Percentiles rank a stretch among this genome's conserved stretches.
phyloP scores from a whole-genome alignment of 2,329 filamentous ascomycete genomes.

The Fusarium domesticum region DNA sequence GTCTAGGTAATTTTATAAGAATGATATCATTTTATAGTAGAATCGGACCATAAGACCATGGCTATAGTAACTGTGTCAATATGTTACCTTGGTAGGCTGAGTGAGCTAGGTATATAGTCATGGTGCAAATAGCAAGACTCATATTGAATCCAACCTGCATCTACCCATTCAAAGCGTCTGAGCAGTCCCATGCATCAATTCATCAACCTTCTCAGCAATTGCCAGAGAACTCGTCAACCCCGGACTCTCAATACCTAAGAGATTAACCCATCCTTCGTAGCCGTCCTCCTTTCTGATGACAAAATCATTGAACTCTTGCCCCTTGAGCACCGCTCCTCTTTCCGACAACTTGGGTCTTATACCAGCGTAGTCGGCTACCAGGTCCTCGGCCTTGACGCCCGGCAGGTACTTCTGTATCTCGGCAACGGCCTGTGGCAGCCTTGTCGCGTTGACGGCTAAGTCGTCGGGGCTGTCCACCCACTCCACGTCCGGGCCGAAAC shows the following conservation, averaged over 20 bases:
- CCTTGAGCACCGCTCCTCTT: constrained; percentile 57
- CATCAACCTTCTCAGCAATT: constrained; percentile 72
- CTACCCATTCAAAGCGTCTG: too few species aligned
- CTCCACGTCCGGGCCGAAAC: constrained; percentile 93
- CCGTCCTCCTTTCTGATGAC: constrained; percentile 74
- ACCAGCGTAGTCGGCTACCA: constrained; percentile 83
- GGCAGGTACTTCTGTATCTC: constrained; percentile 82
- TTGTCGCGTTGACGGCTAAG: constrained; percentile 61
- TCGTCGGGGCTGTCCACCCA: constrained; percentile 76
- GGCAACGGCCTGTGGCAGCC: constrained; percentile 63
- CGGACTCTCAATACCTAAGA: constrained; percentile 90
- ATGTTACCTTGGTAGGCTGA: too few species aligned
- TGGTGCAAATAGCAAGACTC: too few species aligned
- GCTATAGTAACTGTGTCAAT: too few species aligned
- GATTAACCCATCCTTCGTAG: constrained; percentile 78
- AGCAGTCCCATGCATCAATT: constrained; percentile 43
- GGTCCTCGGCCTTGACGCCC: constrained; percentile 59
- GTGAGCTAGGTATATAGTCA: too few species aligned
- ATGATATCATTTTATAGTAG: too few species aligned
- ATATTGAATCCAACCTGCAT: too few species aligned
- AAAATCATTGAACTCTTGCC: constrained; percentile 78
- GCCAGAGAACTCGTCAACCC: constrained; percentile 84
- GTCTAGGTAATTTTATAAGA: too few species aligned
- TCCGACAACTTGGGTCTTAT: constrained; percentile 79
- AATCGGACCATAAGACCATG: too few species aligned